Base-by-base conservation (phyloP, 2,329 filamentous ascomycete species). In the Fusarium decemcellulare region DNA sequence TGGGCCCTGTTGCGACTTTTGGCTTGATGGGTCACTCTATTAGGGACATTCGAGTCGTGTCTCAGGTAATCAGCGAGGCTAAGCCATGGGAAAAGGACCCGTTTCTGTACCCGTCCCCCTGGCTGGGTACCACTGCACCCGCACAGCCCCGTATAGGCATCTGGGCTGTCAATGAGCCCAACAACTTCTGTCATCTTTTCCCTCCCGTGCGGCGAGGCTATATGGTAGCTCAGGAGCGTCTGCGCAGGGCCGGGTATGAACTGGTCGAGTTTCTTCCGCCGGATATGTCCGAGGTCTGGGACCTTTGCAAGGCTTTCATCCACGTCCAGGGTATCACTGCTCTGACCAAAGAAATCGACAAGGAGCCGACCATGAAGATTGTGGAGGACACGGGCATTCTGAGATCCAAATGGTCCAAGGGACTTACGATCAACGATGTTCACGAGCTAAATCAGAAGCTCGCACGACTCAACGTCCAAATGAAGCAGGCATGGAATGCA, bases 241-340 rank as follows among this genome's bases (percentile, higher is more conserved):
- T 48, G 15, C 44, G 44, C 27, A 23, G 16, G n/a, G 44, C 44
- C 30, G 29, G 15, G 30, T 48, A 48, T 16, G 29, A 48, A 5
- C 29, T 56, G 4, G 29, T 56, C n/a, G 53, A 56, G 37, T 56
- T 56, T 15, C 15, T 16, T 6, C 53, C 39, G 6, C 53, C 39
- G 30, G 53, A 56, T 23, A 56, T 56, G 27, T 16, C 39, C 14
- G 53, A 46, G 37, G 53, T 46, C 2, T 56, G 53, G 53, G 40
- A 56, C 8, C 53, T 56, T 14, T 56, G 53, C 53, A 46, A 46
- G 29, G 40, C 53, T 10, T 56, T 56, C 18, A 36, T 56, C 29
- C 53, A 56, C 16, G 53, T 46, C 16, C 53, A 56, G 16, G 53
- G 53, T 15, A 34, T 56, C 10, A 46, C 29, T 30, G 15, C 11